phyloP scores from a whole-genome alignment of 257 asterid genomes.

The Salvia miltiorrhiza region DNA sequence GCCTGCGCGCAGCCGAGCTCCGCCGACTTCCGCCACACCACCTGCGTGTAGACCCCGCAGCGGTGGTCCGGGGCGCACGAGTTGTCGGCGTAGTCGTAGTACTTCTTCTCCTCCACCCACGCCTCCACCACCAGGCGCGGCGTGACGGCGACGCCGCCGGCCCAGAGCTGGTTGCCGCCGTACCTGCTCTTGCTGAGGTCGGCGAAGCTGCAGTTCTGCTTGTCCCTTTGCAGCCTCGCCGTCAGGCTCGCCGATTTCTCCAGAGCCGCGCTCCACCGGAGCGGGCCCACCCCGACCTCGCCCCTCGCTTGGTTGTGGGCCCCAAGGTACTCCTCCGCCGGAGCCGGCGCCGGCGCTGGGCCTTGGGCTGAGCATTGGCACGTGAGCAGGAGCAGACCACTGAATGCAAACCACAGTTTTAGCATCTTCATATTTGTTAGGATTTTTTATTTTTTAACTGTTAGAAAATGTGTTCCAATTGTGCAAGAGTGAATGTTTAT shows the following conservation, averaged over 20 bases:
- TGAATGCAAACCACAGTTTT: slow-evolving; percentile 19
- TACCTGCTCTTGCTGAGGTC: slow-evolving; percentile 40
- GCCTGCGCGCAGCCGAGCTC: slow-evolving; percentile 84
- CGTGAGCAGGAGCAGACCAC: slow-evolving; percentile 27
- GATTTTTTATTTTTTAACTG: not conserved
- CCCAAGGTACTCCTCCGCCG: slow-evolving; percentile 42
- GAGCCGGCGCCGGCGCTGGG: slow-evolving; percentile 22
- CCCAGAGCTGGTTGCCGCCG: slow-evolving; percentile 84
- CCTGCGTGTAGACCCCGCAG: slow-evolving; percentile 93
- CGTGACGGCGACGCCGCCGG: slow-evolving; percentile 46
- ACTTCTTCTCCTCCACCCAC: slow-evolving; percentile 81
- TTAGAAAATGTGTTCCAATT: not conserved
- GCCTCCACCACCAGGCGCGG: slow-evolving; percentile 61
- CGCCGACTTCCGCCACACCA: slow-evolving; percentile 72
- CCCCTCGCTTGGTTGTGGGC: slow-evolving; percentile 78
- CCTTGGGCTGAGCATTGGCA: slow-evolving; percentile 23
- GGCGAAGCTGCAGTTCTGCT: slow-evolving; percentile 66
- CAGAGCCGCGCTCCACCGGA: slow-evolving; percentile 61
- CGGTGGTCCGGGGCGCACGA: slow-evolving; percentile 49
- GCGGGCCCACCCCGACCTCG: slow-evolving; percentile 68
- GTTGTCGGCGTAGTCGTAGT: slow-evolving; percentile 53
- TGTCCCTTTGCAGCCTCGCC: slow-evolving; percentile 65
- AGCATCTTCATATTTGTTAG: slow-evolving; percentile 6
- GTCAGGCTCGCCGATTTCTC: slow-evolving; percentile 68
- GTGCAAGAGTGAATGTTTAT: not conserved